These are phyloP conservation scores for Lotmaria passim DNA, from an alignment of 208 protist species.

Conservation along the genomic window DNA sequence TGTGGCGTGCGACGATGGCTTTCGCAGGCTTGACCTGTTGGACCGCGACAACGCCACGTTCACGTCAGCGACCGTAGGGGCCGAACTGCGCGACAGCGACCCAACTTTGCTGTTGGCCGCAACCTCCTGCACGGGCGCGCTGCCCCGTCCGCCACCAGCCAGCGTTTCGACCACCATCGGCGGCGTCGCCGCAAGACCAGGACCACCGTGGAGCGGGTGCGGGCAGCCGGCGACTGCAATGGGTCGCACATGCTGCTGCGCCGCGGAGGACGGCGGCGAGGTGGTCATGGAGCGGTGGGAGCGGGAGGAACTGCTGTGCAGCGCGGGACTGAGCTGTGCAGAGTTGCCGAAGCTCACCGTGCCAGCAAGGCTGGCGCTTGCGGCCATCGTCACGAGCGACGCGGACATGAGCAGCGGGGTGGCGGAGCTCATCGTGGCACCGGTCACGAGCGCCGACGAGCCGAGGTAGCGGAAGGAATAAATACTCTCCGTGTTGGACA, in stretches of 20 bases:
- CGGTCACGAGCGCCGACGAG: constrained; percentile 45
- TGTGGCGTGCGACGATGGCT: background rate
- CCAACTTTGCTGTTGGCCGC: constrained; percentile 23
- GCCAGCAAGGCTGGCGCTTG: constrained; percentile 4
- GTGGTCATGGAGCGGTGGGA: constrained; percentile 7
- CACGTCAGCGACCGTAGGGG: constrained; percentile 21
- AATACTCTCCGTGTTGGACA: constrained; percentile 73
- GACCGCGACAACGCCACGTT: background rate
- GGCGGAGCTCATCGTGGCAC: constrained; percentile 46
- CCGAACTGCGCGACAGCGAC: constrained; percentile 16
- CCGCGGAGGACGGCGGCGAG: background rate
- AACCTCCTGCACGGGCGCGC: background rate
- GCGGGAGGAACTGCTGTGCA: constrained; percentile 4
- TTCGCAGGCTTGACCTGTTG: background rate
- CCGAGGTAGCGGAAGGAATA: constrained; percentile 86
- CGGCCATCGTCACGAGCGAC: constrained; percentile 24
- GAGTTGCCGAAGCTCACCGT: background rate
- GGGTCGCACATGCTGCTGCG: background rate
- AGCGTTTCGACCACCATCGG: background rate
- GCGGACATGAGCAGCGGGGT: constrained; percentile 38
- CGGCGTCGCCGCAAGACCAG: background rate
- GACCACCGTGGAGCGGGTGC: background rate
- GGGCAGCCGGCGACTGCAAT: background rate
- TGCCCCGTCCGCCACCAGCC: background rate
- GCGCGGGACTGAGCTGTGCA: background rate